Percentiles rank a stretch among this genome's conserved stretches.
These are phyloP conservation scores for Cerrena zonata DNA, from an alignment of 1,284 basidiomycete species.

Conservation along the genomic window DNA sequence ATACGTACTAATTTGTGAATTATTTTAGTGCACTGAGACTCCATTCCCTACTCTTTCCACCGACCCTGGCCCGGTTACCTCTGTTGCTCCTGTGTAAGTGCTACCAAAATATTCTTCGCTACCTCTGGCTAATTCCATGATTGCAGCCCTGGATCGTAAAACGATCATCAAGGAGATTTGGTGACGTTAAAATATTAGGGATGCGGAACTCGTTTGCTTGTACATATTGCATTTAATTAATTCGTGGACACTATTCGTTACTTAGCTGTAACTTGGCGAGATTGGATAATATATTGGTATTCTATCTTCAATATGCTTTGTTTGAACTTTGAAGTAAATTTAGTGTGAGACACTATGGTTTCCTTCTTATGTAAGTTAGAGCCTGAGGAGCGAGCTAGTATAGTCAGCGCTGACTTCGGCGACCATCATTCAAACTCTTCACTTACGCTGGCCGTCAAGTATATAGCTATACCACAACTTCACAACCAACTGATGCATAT, in stretches of 20 bases:
- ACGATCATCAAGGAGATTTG: background rate
- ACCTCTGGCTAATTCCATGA: background rate
- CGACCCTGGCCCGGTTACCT: slow-evolving; percentile 27
- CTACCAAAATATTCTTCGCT: too few species aligned
- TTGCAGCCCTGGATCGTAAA: background rate
- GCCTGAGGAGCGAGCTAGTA: too few species aligned
- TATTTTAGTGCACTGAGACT: slow-evolving; percentile 12
- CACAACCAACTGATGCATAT: background rate
- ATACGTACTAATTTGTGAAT: background rate
- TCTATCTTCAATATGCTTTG: too few species aligned
- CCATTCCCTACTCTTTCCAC: slow-evolving; percentile 28
- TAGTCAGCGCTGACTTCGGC: too few species aligned
- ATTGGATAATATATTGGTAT: too few species aligned
- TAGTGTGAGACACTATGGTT: too few species aligned
- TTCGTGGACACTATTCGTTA: too few species aligned
- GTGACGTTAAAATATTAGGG: too few species aligned
- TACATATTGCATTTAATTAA: background rate
- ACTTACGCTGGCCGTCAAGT: background rate
- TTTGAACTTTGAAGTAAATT: too few species aligned
- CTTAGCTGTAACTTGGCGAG: too few species aligned
- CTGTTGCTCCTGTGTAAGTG: slow-evolving; percentile 27
- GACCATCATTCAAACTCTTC: too few species aligned
- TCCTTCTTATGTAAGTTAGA: too few species aligned
- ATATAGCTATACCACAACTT: background rate
- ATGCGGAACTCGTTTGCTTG: background rate